phyloP scores from a whole-genome alignment of 768 basidiomycete species.

The Hirschioporus abietinus region DNA sequence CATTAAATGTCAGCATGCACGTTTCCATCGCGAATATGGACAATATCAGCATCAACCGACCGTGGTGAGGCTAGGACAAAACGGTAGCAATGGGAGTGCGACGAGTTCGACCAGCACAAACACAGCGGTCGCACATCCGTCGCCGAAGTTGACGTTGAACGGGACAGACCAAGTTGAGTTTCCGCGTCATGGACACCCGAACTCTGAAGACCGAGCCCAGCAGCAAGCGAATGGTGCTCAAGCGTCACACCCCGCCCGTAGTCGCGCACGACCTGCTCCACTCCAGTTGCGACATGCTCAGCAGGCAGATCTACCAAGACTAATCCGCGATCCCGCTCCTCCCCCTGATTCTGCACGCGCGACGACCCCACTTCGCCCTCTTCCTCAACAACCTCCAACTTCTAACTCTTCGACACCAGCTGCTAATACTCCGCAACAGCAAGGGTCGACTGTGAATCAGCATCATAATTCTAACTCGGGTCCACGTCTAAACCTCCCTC shows the following conservation, averaged over 20 bases:
- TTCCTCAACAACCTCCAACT: slow-evolving; percentile 22
- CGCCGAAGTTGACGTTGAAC: slow-evolving; percentile 15
- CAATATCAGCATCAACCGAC: slow-evolving; percentile 16
- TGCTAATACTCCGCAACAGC: slow-evolving; percentile 9
- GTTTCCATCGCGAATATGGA: not conserved
- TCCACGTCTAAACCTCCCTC: slow-evolving; percentile 49
- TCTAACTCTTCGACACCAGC: not conserved
- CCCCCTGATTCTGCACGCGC: slow-evolving; percentile 45
- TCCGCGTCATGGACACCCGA: slow-evolving; percentile 4
- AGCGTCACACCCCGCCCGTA: slow-evolving; percentile 32
- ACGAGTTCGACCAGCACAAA: not conserved
- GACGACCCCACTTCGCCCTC: slow-evolving; percentile 22
- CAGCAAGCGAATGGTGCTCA: slow-evolving; percentile 6
- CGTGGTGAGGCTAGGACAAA: slow-evolving; percentile 1
- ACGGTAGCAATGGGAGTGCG: not conserved
- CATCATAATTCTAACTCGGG: slow-evolving; percentile 27
- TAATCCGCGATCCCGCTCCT: slow-evolving; percentile 54
- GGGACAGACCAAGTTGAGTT: slow-evolving; percentile 17
- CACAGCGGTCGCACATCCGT: slow-evolving; percentile 9
- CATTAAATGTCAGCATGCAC: slow-evolving; percentile 36
- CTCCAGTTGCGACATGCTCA: slow-evolving; percentile 58
- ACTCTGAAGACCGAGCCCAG: slow-evolving; percentile 9
- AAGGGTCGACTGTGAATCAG: slow-evolving; percentile 37
- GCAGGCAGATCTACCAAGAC: slow-evolving; percentile 62
- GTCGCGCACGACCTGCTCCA: slow-evolving; percentile 69